These are phyloP conservation scores for Intubia oerlemansii DNA, from an alignment of 2,329 filamentous ascomycete genomes.

Conservation along the genomic window DNA sequence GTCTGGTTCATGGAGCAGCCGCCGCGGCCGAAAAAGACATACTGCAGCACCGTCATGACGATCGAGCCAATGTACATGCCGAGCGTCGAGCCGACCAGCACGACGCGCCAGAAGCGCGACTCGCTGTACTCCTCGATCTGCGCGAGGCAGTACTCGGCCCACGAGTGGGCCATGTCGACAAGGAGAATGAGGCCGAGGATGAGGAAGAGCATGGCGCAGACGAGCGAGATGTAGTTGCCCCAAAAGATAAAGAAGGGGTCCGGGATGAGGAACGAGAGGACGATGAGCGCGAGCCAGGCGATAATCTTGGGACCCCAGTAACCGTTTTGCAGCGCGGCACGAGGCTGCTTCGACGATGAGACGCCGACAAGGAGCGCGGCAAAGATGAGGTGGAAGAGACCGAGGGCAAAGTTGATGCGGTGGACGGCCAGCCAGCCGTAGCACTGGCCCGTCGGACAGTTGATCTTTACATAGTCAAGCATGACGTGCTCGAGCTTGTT, in stretches of 20 bases:
- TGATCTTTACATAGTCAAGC: conserved; percentile 89
- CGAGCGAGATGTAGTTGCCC: conserved; percentile 82
- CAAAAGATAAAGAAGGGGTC: conserved; percentile 88
- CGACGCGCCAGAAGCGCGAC: conserved; percentile 60
- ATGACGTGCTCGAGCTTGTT: conserved; percentile 85
- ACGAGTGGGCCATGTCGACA: conserved; percentile 87
- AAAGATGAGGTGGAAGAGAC: conserved; percentile 77
- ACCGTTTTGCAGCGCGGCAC: conserved; percentile 85
- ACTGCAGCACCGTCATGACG: conserved; percentile 91
- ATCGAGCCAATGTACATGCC: conserved; percentile 84
- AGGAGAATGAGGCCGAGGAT: conserved; percentile 79
- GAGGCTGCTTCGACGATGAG: conserved; percentile 63
- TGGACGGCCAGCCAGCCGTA: conserved; percentile 94
- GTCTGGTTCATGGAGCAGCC: conserved; percentile 92
- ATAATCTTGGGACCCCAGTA: conserved; percentile 96
- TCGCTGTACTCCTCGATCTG: conserved; percentile 87
- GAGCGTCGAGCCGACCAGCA: conserved; percentile 80
- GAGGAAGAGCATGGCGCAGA: conserved; percentile 81
- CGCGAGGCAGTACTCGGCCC: conserved; percentile 87
- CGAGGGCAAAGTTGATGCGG: conserved; percentile 92
- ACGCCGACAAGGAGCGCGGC: conserved; percentile 74
- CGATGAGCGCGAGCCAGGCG: conserved; percentile 68
- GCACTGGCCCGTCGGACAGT: conserved; percentile 75
- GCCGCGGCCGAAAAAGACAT: conserved; percentile 73
- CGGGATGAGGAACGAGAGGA: conserved; percentile 87